phyloP scores from a whole-genome alignment of 2,329 filamentous ascomycete genomes.

The Ramularia collo-cygni region DNA sequence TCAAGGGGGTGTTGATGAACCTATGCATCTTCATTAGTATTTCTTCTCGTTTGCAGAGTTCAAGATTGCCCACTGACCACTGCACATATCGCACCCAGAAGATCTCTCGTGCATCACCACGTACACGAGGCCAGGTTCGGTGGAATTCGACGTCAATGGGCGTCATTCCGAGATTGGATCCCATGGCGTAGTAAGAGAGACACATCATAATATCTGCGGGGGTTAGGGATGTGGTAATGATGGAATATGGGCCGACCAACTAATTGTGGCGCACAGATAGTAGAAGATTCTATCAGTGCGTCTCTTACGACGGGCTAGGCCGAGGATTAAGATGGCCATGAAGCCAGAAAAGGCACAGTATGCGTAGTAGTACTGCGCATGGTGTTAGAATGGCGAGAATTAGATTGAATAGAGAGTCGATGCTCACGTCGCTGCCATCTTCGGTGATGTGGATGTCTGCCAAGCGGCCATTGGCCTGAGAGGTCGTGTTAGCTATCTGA shows the following conservation, averaged over 20 bases:
- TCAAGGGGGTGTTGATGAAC: conserved; percentile 52
- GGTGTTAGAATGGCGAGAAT: no score
- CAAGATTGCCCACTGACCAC: conserved; percentile 35
- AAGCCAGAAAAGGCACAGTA: conserved; percentile 51
- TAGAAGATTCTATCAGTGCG: conserved; percentile 51
- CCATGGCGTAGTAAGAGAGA: conserved; percentile 58
- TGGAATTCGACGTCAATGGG: conserved; percentile 54
- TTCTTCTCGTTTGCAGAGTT: no score
- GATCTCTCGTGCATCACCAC: conserved; percentile 49
- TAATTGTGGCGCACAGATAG: conserved; percentile 50
- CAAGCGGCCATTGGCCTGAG: conserved; percentile 6
- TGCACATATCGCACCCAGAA: conserved; percentile 59
- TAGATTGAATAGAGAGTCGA: no score
- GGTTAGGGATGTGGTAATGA: no score
- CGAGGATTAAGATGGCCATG: conserved; percentile 45
- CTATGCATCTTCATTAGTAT: conserved; percentile 5
- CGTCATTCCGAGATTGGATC: conserved; percentile 53
- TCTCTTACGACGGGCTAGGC: conserved; percentile 42
- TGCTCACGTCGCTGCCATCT: conserved; percentile 10
- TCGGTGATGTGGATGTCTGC: conserved; percentile 14
- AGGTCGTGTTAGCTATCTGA: no score
- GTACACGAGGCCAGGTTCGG: conserved; percentile 28
- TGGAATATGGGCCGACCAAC: conserved; percentile 18
- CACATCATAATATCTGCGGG: no score
- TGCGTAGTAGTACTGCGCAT: conserved; percentile 43